phyloP scores from a whole-genome alignment of 1,284 basidiomycete species.

The Ganoderma leucocontextum region DNA sequence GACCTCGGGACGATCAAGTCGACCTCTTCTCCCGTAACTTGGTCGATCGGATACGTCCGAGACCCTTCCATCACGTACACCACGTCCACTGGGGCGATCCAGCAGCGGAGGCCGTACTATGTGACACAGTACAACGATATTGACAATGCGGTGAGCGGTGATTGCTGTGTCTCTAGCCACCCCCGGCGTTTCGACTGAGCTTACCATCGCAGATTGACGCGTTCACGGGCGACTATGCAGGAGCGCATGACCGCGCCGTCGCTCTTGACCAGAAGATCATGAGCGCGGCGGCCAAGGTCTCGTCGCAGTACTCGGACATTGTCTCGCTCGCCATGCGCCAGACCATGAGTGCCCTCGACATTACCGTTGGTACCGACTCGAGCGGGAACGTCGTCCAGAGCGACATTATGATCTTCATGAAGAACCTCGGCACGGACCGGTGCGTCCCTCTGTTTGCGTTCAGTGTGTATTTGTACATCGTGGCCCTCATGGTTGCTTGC shows the following conservation, averaged over 20 bases:
- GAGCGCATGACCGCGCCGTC: conserved; percentile 32
- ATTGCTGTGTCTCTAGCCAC: not conserved
- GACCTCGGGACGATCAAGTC: conserved; percentile 35
- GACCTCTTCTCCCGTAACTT: conserved; percentile 34
- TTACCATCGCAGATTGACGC: conserved; percentile 34
- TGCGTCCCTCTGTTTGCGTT: not conserved
- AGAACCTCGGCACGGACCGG: conserved; percentile 33
- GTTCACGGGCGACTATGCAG: conserved; percentile 37
- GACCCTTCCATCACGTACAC: conserved; percentile 36
- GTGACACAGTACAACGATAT: conserved; percentile 31
- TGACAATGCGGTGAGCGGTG: conserved; percentile 30
- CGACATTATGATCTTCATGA: conserved; percentile 59
- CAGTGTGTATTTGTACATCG: not conserved
- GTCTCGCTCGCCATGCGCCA: conserved; percentile 52
- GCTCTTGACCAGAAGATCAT: conserved; percentile 39
- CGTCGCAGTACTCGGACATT: conserved; percentile 48
- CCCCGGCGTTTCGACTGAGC: not conserved
- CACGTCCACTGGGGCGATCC: conserved; percentile 28
- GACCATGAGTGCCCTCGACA: conserved; percentile 49
- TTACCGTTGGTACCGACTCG: conserved; percentile 42
- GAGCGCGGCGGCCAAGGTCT: conserved; percentile 33
- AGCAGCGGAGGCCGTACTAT: conserved; percentile 39
- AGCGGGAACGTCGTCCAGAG: conserved; percentile 46
- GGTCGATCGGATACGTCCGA: conserved; percentile 37
- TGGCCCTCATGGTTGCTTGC: not conserved